Percentiles rank a stretch among this genome's conserved stretches.
Evolutionary conservation across 257 asterid species (phyloP).

Genomic region (Lycium ferocissimum): DNA sequence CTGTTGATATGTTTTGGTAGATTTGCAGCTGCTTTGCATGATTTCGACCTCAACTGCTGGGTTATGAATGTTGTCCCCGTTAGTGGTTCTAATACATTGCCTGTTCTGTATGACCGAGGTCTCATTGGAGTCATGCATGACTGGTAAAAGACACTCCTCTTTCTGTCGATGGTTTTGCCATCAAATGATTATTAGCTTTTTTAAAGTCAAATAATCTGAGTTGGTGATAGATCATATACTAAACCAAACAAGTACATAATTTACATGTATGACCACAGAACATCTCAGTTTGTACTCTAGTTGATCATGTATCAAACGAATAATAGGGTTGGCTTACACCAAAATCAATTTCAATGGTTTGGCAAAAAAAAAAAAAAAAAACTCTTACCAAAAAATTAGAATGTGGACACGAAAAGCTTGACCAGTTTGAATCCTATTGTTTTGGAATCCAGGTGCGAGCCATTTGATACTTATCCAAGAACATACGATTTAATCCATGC

Average conservation of each 20-base stretch:
- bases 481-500: conserved; percentile 71
- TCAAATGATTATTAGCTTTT: not conserved
- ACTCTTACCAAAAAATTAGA: not conserved
- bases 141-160: conserved; percentile 49
- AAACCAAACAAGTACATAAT: not conserved
- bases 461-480: conserved; percentile 77
- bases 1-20: conserved; percentile 40
- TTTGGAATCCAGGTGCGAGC: conserved; percentile 66
- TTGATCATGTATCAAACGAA: not conserved
- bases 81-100: conserved; percentile 60
- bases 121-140: conserved; percentile 73
- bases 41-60: conserved; percentile 61
- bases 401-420: not conserved
- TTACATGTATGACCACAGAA: not conserved
- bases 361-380: too few relatives aligned
- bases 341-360: not conserved
- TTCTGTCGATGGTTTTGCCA: not conserved
- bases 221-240: not conserved
- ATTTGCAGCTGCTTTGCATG: conserved; percentile 65
- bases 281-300: not conserved
- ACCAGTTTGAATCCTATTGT: not conserved
- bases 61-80: conserved; percentile 74
- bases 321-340: not conserved
- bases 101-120: conserved; percentile 70
- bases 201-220: not conserved